Evolutionary conservation across 2,329 filamentous ascomycete species (phyloP).

Genomic region (Neospermospora avenae): DNA sequence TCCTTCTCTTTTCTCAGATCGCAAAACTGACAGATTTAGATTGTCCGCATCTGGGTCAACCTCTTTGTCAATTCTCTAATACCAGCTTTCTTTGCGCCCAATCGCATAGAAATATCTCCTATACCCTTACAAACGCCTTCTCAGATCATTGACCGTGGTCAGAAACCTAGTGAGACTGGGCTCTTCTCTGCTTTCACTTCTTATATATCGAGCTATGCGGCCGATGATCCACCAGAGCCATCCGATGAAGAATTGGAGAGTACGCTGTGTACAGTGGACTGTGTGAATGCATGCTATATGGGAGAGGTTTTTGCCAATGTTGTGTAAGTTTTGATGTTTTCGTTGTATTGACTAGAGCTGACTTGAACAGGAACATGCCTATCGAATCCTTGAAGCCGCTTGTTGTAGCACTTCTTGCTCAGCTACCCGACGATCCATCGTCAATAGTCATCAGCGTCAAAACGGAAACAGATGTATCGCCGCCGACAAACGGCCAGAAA

Average conservation of each 20-base stretch:
- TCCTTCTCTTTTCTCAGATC: constrained; percentile 1
- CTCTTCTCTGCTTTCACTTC: constrained; percentile 93
- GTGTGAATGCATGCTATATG: constrained; percentile 85
- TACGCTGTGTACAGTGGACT: constrained; percentile 90
- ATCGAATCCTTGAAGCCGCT: constrained; percentile 56
- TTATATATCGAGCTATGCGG: constrained; percentile 98
- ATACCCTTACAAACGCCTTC: constrained; percentile 91
- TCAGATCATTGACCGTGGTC: constrained; percentile 85
- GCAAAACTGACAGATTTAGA: constrained; percentile 49
- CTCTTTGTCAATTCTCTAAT: constrained; percentile 94
- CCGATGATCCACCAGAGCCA: constrained; percentile 94
- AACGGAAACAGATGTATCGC: constrained; percentile 67
- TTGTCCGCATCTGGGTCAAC: constrained; percentile 90
- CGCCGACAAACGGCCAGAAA: constrained; percentile 59
- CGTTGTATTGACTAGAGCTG: constrained; percentile 9
- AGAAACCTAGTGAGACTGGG: constrained; percentile 74
- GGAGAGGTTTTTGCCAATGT: constrained; percentile 81
- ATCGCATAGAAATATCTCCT: constrained; percentile 66
- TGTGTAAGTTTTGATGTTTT: constrained; percentile 49
- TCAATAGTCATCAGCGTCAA: constrained; percentile 86
- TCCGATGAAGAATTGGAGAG: constrained; percentile 97
- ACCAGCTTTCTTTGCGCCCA: constrained; percentile 71
- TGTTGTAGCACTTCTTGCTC: constrained; percentile 70
- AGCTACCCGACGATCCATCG: constrained; percentile 82
- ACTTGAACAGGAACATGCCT: constrained; percentile 54